A percentile compares a stretch with the other conserved stretches of the same genome.
Conservation (phyloP, 148 eudicot genomes). For the Silene latifolia region DNA sequence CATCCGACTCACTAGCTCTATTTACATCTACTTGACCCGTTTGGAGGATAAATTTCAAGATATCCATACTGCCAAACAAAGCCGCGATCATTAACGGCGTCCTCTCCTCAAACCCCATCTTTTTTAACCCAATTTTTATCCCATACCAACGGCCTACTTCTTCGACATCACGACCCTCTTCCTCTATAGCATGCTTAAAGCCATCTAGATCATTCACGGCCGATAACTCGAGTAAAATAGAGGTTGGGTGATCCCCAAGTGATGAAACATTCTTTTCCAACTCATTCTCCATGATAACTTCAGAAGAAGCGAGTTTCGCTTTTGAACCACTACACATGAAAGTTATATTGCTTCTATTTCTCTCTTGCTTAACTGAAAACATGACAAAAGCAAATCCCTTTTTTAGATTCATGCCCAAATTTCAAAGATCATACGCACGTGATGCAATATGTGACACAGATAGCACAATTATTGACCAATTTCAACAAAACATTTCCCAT, state of each 20-base stretch:
- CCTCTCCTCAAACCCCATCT: conserved; percentile 79
- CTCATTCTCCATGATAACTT: conserved; percentile 42
- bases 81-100: conserved; percentile 89
- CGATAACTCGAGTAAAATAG: conserved; percentile 64
- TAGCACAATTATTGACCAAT: conserved; percentile 16
- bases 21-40: conserved; percentile 59
- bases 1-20: conserved; percentile 72
- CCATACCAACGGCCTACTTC: conserved; percentile 69
- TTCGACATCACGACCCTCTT: conserved; percentile 50
- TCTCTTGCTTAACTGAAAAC: conserved; percentile 27
- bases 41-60: conserved; percentile 52
- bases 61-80: conserved; percentile 67
- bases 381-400: conserved; percentile 19
- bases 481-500: not conserved
- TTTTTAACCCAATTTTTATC: conserved; percentile 65
- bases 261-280: conserved; percentile 15
- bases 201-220: conserved; percentile 58
- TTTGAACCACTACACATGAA: conserved; percentile 56
- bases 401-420: conserved; percentile 22
- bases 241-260: conserved; percentile 9
- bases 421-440: conserved; percentile 10
- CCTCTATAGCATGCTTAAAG: conserved; percentile 54
- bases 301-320: conserved; percentile 26
- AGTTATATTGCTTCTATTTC: conserved; percentile 13
- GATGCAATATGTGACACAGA: conserved; percentile 7